Percentiles rank a stretch among this genome's conserved stretches.
Evolutionary conservation across 768 basidiomycete genomes (phyloP).

Genomic region (Mycena rebaudengoi): DNA sequence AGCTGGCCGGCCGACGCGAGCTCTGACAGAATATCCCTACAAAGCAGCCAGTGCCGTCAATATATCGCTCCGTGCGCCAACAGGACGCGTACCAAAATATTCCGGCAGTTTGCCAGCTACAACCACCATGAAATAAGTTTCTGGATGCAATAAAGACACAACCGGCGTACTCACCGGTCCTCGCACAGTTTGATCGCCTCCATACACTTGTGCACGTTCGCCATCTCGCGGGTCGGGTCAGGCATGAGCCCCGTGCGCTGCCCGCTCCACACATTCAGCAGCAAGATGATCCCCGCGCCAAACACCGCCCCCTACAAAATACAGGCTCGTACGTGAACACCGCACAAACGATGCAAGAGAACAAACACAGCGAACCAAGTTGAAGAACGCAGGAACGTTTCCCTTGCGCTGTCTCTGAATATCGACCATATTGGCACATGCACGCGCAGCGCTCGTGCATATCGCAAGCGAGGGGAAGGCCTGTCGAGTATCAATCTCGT

Average conservation of each 20-base stretch:
- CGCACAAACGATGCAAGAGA: background rate
- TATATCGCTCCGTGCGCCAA: no score
- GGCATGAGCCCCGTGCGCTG: conserved; percentile 54
- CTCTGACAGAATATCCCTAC: conserved; percentile 28
- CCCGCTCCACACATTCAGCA: conserved; percentile 73
- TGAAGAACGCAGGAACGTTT: conserved; percentile 35
- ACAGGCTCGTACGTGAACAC: no score
- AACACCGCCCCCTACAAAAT: conserved; percentile 49
- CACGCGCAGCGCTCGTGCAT: conserved; percentile 84
- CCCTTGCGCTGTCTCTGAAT: conserved; percentile 43
- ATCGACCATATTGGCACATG: conserved; percentile 77
- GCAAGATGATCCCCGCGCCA: conserved; percentile 58
- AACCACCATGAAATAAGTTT: background rate
- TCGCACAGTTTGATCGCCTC: conserved; percentile 55
- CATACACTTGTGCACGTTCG: conserved; percentile 67
- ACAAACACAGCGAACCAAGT: conserved; percentile 11
- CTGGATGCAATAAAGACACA: background rate
- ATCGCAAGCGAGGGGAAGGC: conserved; percentile 75
- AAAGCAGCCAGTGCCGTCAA: background rate
- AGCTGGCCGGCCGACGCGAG: conserved; percentile 23
- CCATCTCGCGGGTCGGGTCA: conserved; percentile 61
- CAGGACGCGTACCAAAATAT: conserved; percentile 39
- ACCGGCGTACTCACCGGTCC: conserved; percentile 39
- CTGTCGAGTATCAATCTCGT: no score
- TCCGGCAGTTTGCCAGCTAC: conserved; percentile 52